Evolutionary conservation across 2,329 filamentous ascomycete species (phyloP).

Genomic region (Aspergillus ruber): DNA sequence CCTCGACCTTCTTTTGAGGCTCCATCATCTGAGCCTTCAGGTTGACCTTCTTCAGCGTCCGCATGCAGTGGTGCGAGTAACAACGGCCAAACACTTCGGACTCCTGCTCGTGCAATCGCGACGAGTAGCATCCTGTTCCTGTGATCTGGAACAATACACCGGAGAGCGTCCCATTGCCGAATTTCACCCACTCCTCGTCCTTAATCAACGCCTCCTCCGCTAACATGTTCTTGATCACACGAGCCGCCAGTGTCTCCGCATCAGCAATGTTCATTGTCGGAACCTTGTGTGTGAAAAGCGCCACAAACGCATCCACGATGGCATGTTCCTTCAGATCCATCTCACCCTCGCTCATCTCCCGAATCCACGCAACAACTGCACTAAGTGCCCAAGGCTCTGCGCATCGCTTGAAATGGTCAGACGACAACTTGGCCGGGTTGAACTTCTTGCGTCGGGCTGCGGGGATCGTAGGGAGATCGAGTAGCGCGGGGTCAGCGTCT

Average conservation of each 20-base stretch:
- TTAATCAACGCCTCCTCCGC: constrained; percentile 68
- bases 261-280: constrained; percentile 98
- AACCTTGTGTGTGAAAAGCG: constrained; percentile 87
- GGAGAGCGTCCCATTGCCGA: constrained; percentile 70
- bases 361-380: constrained; percentile 78
- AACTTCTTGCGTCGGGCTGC: constrained; percentile 75
- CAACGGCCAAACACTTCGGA: constrained; percentile 63
- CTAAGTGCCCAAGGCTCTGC: constrained; percentile 88
- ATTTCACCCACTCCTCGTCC: constrained; percentile 97
- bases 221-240: constrained; percentile 75
- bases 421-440: constrained; percentile 73
- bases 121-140: constrained; percentile 82
- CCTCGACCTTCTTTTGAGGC: constrained; percentile 62
- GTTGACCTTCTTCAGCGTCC: constrained; percentile 91
- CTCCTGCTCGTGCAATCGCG: constrained; percentile 66
- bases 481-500: constrained; percentile 47
- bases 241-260: constrained; percentile 75
- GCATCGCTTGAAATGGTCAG: constrained; percentile 76
- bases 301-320: constrained; percentile 79
- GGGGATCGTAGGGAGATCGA: constrained; percentile 80
- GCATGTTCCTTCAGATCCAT: constrained; percentile 77
- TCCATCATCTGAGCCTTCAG: constrained; percentile 66
- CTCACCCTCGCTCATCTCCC: constrained; percentile 84
- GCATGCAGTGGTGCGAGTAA: constrained; percentile 88
- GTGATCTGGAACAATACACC: constrained; percentile 93